phyloP scores from a whole-genome alignment of 768 basidiomycete genomes.

The Lentinus brumalis region DNA sequence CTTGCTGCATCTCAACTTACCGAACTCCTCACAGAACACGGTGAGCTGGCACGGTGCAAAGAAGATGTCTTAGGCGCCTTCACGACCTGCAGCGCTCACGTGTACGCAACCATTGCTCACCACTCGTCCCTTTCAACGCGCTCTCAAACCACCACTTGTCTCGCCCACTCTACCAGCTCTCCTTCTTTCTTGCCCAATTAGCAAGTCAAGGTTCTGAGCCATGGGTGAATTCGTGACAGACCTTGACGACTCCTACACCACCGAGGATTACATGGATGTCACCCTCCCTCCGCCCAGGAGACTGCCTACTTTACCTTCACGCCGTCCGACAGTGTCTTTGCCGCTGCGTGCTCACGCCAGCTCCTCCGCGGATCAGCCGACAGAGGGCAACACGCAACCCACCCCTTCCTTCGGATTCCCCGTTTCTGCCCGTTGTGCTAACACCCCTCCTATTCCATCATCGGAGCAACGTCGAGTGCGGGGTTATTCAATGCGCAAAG shows the following conservation, averaged over 20 bases:
- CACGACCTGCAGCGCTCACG: background rate
- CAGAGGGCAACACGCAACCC: background rate
- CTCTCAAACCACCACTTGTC: background rate
- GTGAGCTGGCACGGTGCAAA: no score
- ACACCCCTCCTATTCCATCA: no score
- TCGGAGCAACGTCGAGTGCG: no score
- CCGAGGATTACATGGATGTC: background rate
- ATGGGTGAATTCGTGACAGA: background rate
- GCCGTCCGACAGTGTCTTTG: background rate
- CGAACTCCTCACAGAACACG: no score
- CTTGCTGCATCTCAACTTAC: no score
- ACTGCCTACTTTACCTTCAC: background rate
- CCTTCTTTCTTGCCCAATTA: background rate
- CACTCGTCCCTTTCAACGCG: background rate
- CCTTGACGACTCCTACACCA: background rate
- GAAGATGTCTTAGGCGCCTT: background rate
- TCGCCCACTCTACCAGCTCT: background rate
- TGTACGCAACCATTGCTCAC: background rate
- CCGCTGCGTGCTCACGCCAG: background rate
- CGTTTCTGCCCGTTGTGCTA: background rate
- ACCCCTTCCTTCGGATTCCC: background rate
- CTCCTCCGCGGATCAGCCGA: background rate
- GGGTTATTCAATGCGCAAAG: no score
- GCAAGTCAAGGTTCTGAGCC: background rate
- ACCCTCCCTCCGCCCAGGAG: background rate